Evolutionary conservation across 306 rosid species (phyloP).

Genomic region (Notholithocarpus densiflorus): DNA sequence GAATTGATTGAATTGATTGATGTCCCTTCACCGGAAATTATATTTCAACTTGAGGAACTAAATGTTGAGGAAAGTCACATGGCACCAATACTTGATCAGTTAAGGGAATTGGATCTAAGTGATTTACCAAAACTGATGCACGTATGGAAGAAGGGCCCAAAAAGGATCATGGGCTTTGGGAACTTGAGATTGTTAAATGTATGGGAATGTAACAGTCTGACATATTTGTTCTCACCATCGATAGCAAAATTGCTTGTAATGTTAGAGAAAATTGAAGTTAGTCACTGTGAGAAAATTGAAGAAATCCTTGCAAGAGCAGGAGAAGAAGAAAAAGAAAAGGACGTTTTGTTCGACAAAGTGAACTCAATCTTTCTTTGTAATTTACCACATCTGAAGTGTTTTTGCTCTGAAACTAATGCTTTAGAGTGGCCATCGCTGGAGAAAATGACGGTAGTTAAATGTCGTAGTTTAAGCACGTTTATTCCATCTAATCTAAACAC

Average conservation of each 20-base stretch:
- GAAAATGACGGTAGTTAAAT: fast-evolving
- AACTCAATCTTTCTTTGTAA: fast-evolving
- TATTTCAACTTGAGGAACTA: too few species aligned
- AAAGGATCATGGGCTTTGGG: too few species aligned
- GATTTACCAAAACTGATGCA: too few species aligned
- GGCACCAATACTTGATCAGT: too few species aligned
- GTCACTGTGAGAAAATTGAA: fast-evolving
- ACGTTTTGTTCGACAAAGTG: too few species aligned
- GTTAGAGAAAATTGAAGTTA: fast-evolving
- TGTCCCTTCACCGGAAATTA: too few species aligned
- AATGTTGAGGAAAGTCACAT: too few species aligned
- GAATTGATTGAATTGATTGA: fast-evolving
- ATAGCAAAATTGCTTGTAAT: too few species aligned
- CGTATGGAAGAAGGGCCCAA: too few species aligned
- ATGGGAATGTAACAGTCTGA: fast-evolving
- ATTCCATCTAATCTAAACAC: background rate
- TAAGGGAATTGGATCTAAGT: fast-evolving
- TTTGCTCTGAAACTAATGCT: background rate
- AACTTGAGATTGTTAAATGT: fast-evolving
- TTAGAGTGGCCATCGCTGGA: background rate
- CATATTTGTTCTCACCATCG: too few species aligned
- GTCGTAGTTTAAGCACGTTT: background rate
- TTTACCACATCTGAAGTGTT: too few species aligned
- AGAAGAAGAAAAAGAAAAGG: too few species aligned
- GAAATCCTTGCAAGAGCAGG: background rate